Evolutionary conservation across 202 grass and related monocot species (phyloP), one percentile per base, ranked within the genome.

Genomic region (Elaeis oleifera): DNA sequence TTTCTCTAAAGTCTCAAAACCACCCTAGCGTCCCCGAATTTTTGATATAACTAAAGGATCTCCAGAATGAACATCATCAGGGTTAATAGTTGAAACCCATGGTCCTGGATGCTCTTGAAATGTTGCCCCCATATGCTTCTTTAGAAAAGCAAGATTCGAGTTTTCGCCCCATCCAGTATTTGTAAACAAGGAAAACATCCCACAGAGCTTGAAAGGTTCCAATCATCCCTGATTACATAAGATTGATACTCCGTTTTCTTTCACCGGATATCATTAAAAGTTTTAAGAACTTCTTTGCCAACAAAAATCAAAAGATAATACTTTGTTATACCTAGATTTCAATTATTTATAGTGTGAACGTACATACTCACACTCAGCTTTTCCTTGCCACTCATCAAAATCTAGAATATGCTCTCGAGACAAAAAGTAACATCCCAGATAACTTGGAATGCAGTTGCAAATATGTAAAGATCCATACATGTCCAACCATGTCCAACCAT

Each of bases 1-100:
- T 67, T 96, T 96, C 79, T 96, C 91, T 28, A 96, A 60, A 22
- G 87, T 88, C 76, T 96, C 91, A 20, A 96, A 96, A 76, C 91
- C 91, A 53, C 91, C 91, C 91, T 87, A 90, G 5, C 87, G 83
- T 5, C 91, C 92, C 74, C 88, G 85, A 53, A 96, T 89, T 61
- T 96, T 96, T 7, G 92, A 96, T 65, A 96, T 74, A 69, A 67
- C 87, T 67, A 96, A 77, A 50, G 91, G 89, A 72, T 96, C 92
- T 23, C 92, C 92, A 52, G 87, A 96, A 54, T 96, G 84, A 60
- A 96, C 89, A 25, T 96, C 92, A 28, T 90, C 81, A 16, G 53
- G 4, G 73, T 96, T 90, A 63, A 96, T 58, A 63, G 83, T 79
- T 22, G 92, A 85, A 51, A 91, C 82, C 92, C 92, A 96, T 4